A percentile compares a stretch with the other conserved stretches of the same genome.
Conservation (phyloP, 2,329 filamentous ascomycete species). For the Lizonia empirigonia region DNA sequence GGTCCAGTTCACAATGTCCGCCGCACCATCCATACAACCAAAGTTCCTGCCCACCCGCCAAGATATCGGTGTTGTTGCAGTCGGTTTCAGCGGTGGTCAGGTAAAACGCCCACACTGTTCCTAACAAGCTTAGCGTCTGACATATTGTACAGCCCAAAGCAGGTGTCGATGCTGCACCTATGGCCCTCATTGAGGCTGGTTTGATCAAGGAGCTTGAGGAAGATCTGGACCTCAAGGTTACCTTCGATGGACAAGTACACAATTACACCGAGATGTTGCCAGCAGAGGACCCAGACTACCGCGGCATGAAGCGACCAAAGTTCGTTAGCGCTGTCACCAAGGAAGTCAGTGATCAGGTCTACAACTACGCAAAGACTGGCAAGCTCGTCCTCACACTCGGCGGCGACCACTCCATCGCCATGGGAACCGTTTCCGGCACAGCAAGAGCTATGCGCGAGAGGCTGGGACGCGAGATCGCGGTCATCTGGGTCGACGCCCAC, state of each 20-base stretch:
- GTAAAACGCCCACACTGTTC: constrained; percentile 57
- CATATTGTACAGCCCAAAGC: constrained; percentile 71
- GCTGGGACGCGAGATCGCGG: constrained; percentile 80
- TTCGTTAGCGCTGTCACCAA: constrained; percentile 85
- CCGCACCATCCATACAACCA: constrained; percentile 63
- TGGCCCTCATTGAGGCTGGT: constrained; percentile 85
- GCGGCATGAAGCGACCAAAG: constrained; percentile 92
- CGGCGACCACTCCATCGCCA: constrained; percentile 95
- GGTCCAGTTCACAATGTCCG: constrained; percentile 52
- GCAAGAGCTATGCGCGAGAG: constrained; percentile 86
- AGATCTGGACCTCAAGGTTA: constrained; percentile 86
- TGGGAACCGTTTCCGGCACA: constrained; percentile 87
- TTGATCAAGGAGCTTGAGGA: constrained; percentile 81
- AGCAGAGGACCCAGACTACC: constrained; percentile 74
- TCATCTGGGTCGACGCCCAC: constrained; percentile 99
- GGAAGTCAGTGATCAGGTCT: constrained; percentile 81
- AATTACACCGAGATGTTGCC: constrained; percentile 79
- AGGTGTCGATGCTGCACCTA: constrained; percentile 88
- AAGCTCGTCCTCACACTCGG: constrained; percentile 91
- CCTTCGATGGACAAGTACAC: constrained; percentile 83
- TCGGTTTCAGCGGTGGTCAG: constrained; percentile 96
- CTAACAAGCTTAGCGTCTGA: constrained; percentile 14
- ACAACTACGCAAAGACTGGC: constrained; percentile 80
- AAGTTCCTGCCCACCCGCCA: constrained; percentile 81
- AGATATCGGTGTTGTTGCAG: constrained; percentile 88